A percentile compares a stretch with the other conserved stretches of the same genome.
These are phyloP conservation scores for Colletotrichum sp. DNA, from an alignment of 2,329 filamentous ascomycete species.

Conservation along the genomic window DNA sequence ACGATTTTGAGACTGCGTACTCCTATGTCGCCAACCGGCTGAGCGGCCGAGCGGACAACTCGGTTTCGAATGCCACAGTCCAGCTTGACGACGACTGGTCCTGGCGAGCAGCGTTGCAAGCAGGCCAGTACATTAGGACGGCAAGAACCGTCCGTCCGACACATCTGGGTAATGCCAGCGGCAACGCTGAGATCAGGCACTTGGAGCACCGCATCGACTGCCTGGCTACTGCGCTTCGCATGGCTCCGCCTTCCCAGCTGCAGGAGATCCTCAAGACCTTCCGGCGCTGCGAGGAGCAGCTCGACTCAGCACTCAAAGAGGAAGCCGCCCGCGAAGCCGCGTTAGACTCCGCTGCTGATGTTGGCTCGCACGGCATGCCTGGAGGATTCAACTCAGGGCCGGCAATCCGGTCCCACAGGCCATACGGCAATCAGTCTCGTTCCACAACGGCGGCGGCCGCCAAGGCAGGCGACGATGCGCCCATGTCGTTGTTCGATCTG, in stretches of 20 bases:
- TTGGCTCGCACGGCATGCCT: slow-evolving; percentile 58
- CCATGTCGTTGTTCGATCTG: slow-evolving; percentile 70
- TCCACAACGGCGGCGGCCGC: slow-evolving; percentile 36
- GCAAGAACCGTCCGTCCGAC: slow-evolving; percentile 58
- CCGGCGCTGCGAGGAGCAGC: slow-evolving; percentile 79
- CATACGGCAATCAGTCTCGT: slow-evolving; percentile 21
- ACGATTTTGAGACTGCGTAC: slow-evolving; percentile 87
- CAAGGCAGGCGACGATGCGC: slow-evolving; percentile 60
- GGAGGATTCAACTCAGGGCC: slow-evolving; percentile 53
- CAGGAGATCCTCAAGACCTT: slow-evolving; percentile 79
- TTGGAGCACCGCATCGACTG: slow-evolving; percentile 84
- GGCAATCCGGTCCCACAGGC: slow-evolving; percentile 34
- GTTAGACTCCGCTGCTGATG: slow-evolving; percentile 69
- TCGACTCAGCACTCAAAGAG: slow-evolving; percentile 67
- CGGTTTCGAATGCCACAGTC: slow-evolving; percentile 28
- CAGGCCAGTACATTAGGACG: slow-evolving; percentile 74
- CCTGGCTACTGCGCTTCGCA: slow-evolving; percentile 74
- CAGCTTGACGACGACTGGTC: slow-evolving; percentile 65
- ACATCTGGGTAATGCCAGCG: slow-evolving; percentile 63
- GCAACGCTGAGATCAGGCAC: slow-evolving; percentile 69
- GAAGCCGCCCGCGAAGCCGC: slow-evolving; percentile 73
- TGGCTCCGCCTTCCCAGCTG: slow-evolving; percentile 72
- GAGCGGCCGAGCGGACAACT: slow-evolving; percentile 35
- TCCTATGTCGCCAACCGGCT: slow-evolving; percentile 80
- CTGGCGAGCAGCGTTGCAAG: slow-evolving; percentile 79